phyloP scores from a whole-genome alignment of 106 monocot genomes.

The Dioscorea zingiberensis region DNA sequence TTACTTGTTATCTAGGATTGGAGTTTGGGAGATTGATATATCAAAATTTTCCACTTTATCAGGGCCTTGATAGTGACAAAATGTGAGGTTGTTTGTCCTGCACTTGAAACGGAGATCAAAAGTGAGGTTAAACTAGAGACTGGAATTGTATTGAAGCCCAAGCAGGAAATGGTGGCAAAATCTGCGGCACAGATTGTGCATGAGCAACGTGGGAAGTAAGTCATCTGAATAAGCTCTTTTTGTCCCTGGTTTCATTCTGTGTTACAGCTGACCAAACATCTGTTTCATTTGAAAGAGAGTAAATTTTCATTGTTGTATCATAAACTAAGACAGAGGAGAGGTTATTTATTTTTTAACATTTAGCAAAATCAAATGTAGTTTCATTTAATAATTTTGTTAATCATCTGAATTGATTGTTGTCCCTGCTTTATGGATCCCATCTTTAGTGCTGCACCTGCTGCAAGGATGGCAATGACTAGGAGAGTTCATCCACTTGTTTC shows the following conservation, averaged over 20 bases:
- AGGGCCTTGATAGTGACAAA: conserved; percentile 93
- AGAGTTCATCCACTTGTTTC: conserved; percentile 91
- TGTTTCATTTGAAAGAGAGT: too few relatives aligned
- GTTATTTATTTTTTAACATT: too few relatives aligned
- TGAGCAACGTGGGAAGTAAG: conserved; percentile 85
- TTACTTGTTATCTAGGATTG: too few relatives aligned
- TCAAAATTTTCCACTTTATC: conserved; percentile 1
- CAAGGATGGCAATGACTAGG: conserved; percentile 80
- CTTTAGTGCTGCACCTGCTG: conserved; percentile 79
- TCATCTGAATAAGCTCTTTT: not conserved
- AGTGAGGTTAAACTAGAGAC: conserved; percentile 18
- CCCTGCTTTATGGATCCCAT: not conserved
- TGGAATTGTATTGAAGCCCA: conserved; percentile 55
- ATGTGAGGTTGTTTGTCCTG: conserved; percentile 62
- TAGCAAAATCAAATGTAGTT: too few relatives aligned
- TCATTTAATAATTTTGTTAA: not conserved
- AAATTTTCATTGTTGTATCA: too few relatives aligned
- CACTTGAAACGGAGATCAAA: conserved; percentile 67
- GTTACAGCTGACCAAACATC: too few relatives aligned
- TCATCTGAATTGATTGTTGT: not conserved
- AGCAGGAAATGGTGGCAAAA: conserved; percentile 54
- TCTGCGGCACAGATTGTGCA: conserved; percentile 86
- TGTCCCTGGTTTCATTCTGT: not conserved
- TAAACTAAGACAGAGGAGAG: too few relatives aligned
- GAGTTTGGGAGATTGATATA: too few relatives aligned